Evolutionary conservation across 2,329 filamentous ascomycete species (phyloP).

Genomic region (Alternaria incomplexa): DNA sequence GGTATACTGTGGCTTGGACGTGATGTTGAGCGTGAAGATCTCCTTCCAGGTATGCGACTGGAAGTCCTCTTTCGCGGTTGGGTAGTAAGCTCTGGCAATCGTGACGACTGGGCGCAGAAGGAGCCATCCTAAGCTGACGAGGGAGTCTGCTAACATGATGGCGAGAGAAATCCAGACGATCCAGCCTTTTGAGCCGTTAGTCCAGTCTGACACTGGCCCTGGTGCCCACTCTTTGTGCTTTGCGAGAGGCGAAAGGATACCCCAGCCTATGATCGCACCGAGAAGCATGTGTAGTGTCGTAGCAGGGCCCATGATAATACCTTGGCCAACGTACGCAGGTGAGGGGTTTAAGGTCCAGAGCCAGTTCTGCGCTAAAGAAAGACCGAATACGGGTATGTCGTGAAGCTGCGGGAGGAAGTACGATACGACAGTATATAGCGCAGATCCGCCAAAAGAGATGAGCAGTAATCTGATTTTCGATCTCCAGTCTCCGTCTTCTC

Average conservation of each 20-base stretch:
- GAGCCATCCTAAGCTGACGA: slow-evolving; percentile 85
- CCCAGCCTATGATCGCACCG: slow-evolving; percentile 90
- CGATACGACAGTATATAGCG: slow-evolving; percentile 73
- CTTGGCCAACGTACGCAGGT: slow-evolving; percentile 95
- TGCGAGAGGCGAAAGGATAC: slow-evolving; percentile 83
- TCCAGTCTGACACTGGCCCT: slow-evolving; percentile 86
- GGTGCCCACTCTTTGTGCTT: slow-evolving; percentile 89
- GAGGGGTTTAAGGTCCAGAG: slow-evolving; percentile 96
- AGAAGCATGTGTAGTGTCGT: slow-evolving; percentile 96
- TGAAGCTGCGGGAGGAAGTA: slow-evolving; percentile 89
- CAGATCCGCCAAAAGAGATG: slow-evolving; percentile 66
- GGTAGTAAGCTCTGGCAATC: slow-evolving; percentile 51
- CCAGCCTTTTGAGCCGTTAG: slow-evolving; percentile 93
- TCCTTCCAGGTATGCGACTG: slow-evolving; percentile 46
- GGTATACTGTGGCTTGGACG: slow-evolving; percentile 48
- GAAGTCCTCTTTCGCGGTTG: slow-evolving; percentile 34
- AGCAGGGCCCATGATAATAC: slow-evolving; percentile 96
- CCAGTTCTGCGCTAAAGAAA: slow-evolving; percentile 76
- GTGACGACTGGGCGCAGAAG: slow-evolving; percentile 67
- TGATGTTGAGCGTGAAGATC: slow-evolving; percentile 41
- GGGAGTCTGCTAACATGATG: slow-evolving; percentile 94
- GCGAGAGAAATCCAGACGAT: slow-evolving; percentile 96
- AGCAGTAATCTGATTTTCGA: slow-evolving; percentile 66
- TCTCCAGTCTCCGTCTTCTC: slow-evolving; percentile 61
- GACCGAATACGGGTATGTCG: slow-evolving; percentile 85